phyloP scores from a whole-genome alignment of 164 flowering plant species.

The Chimonanthus praecox region DNA sequence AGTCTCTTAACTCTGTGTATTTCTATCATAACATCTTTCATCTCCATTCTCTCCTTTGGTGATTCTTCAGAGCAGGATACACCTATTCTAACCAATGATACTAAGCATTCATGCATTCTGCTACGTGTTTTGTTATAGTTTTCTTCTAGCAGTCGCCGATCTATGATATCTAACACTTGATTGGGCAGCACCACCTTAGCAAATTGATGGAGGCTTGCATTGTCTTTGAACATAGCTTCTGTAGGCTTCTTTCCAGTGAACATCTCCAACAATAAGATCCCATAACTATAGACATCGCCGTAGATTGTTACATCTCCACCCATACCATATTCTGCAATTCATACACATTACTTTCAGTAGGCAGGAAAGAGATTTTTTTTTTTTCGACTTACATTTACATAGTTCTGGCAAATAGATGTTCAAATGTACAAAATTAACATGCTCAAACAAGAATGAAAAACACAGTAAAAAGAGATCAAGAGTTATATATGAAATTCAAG shows the following conservation, averaged over 20 bases:
- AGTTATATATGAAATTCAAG: no score
- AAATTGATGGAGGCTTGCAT: not conserved
- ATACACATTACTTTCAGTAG: not conserved
- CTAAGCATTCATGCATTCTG: not conserved
- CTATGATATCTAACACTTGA: not conserved
- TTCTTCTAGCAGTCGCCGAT: not conserved
- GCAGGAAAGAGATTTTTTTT: not conserved
- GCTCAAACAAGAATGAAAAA: no score
- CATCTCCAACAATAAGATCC: conserved; percentile 28
- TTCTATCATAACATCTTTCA: not conserved
- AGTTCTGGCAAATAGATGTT: no score
- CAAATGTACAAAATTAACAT: no score
- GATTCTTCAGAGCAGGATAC: not conserved
- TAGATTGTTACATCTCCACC: conserved; percentile 12
- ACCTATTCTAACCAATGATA: not conserved
- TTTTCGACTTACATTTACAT: not conserved
- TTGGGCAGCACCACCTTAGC: not conserved
- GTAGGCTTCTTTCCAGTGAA: conserved; percentile 28
- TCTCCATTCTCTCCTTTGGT: conserved; percentile 4
- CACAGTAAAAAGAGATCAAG: no score
- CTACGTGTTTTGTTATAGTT: not conserved
- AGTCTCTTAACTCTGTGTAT: not conserved
- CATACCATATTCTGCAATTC: conserved; percentile 26
- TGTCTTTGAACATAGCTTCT: conserved; percentile 9
- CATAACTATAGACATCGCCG: conserved; percentile 28